Percentiles rank a stretch among this genome's conserved stretches.
phyloP scores from a whole-genome alignment of 768 basidiomycete species.

The Boletus eberwhitei region DNA sequence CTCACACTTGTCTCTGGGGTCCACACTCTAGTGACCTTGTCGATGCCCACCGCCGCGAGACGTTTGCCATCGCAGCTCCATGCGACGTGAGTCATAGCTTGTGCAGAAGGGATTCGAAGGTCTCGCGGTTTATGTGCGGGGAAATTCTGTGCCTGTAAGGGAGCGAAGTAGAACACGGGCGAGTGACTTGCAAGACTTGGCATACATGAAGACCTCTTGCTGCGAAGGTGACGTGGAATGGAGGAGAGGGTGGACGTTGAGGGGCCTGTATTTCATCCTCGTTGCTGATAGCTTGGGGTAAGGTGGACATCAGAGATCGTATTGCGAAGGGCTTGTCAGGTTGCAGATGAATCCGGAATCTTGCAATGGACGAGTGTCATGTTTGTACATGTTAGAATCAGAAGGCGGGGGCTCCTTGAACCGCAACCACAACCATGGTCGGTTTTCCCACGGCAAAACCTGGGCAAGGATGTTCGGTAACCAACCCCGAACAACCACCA shows the following conservation, averaged over 20 bases:
- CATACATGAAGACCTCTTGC: slow-evolving; percentile 72
- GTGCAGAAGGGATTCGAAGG: slow-evolving; percentile 59
- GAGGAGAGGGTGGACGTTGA: slow-evolving; percentile 67
- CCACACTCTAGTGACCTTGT: slow-evolving; percentile 77
- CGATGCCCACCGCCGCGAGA: slow-evolving; percentile 77
- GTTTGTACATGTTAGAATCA: slow-evolving; percentile 27
- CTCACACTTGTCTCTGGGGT: slow-evolving; percentile 72
- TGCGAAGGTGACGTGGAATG: slow-evolving; percentile 66
- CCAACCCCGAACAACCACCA: no score
- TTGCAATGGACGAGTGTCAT: slow-evolving; percentile 1
- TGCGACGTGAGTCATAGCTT: slow-evolving; percentile 70
- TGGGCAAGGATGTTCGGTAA: no score
- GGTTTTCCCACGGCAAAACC: no score
- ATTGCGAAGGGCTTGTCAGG: neutral
- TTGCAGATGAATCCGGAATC: neutral
- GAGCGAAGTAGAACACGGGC: slow-evolving; percentile 12
- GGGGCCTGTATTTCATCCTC: slow-evolving; percentile 58
- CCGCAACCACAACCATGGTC: no score
- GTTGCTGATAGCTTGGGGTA: slow-evolving; percentile 28
- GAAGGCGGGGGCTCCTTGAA: no score
- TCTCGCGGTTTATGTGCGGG: slow-evolving; percentile 79
- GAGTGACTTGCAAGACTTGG: slow-evolving; percentile 4
- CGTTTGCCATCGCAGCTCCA: slow-evolving; percentile 86
- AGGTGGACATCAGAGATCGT: slow-evolving; percentile 21
- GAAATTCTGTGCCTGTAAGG: slow-evolving; percentile 66